Evolutionary conservation across 805 yeast genomes (phyloP), one percentile per base, ranked within the genome.

Genomic region (Lachancea sp.): DNA sequence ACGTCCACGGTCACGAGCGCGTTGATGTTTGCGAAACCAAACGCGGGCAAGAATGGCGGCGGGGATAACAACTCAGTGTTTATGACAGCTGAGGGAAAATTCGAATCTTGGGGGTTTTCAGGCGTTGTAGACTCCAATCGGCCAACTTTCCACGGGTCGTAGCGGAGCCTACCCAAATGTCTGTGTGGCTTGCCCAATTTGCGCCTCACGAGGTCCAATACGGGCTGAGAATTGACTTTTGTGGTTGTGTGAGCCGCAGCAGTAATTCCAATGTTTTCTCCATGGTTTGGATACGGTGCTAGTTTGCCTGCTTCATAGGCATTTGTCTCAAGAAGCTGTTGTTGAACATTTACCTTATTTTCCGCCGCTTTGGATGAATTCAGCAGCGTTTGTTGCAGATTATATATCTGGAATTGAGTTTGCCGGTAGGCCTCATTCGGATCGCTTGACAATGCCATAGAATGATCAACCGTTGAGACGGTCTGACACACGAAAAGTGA

Each of bases 381-480:
- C 36, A 63, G 44, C 16, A 65, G 53, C 5, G 66, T 63, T 36
- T 62, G 66, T 39, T 65, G 69, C 18, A 65, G 41, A 16, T 56
- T 54, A 36, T 56, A 56, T 10, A 65, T 65, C 29, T 60, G 60
- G 6, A 60, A 57, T 44, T 63, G 67, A 0, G 65, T 62, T 38
- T 57, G 53, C 32, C 60, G 55, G 44, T 63, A 63, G 11, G 49
- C 54, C 30, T 57, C 54, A 40, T 54, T 47, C 19, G 46, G 41
- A 27, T 51, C 56, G 19, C 36, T 33, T 8, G 44, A 15, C 12
- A 43, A 9, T 5, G 40, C 26, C 47, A 44, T 44, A 27, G 22
- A 17, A 18, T 25, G 17, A 36, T 10, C 10, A 36, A 15, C 15
- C 25, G 25, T 8, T n/a, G n/a, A n/a, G n/a, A n/a, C n/a, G n/a